Evolutionary conservation across 495 filamentous ascomycete genomes (phyloP).

Genomic region (Bacidia rubella): DNA sequence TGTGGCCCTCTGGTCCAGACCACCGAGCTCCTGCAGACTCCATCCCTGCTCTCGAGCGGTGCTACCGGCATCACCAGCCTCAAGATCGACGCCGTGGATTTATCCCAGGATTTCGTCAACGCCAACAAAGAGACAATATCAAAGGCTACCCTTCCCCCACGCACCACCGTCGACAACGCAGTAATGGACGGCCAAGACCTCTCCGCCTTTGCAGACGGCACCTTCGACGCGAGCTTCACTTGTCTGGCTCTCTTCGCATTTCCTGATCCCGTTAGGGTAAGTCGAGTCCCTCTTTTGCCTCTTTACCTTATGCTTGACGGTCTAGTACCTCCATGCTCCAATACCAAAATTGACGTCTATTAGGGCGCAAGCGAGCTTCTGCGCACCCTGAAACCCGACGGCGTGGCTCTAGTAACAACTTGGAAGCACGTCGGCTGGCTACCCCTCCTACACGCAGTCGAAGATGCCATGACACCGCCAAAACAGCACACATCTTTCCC

Average conservation of each 20-base stretch:
- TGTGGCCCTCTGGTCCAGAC: constrained; percentile 9
- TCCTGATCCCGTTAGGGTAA: constrained; percentile 3
- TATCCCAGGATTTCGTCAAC: constrained; percentile 6
- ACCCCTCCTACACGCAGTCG: constrained; percentile 2
- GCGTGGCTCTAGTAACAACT: constrained; percentile 23
- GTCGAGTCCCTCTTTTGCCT: not conserved
- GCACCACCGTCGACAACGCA: not conserved
- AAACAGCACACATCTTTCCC: not conserved
- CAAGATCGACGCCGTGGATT: constrained; percentile 8
- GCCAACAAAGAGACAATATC: constrained; percentile 1
- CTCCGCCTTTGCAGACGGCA: not conserved
- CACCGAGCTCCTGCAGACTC: not conserved
- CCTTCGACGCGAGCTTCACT: constrained; percentile 9
- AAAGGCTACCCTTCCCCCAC: not conserved
- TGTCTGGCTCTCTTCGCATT: constrained; percentile 9
- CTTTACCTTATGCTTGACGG: not conserved
- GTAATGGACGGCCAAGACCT: constrained; percentile 6
- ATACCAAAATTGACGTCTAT: not conserved
- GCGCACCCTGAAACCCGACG: constrained; percentile 22
- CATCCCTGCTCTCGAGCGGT: not conserved
- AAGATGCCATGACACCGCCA: not conserved
- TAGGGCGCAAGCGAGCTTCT: constrained; percentile 1
- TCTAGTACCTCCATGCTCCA: not conserved
- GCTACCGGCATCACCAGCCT: not conserved
- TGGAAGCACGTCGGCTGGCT: constrained; percentile 23